Base-by-base conservation (phyloP, 495 filamentous ascomycete genomes). In the Tuber indicum region DNA sequence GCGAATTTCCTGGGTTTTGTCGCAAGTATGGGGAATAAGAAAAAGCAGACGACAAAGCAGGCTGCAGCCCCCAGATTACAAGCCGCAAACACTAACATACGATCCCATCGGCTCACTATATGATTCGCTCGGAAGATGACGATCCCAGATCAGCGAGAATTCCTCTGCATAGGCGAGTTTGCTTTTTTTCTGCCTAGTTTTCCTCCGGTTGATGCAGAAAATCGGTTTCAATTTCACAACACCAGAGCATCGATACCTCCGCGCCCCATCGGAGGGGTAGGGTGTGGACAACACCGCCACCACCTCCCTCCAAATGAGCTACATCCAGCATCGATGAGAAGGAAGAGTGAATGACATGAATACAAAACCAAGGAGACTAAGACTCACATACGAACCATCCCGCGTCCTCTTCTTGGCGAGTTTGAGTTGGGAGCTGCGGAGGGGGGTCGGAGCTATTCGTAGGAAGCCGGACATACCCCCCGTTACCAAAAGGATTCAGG, bases 51-150 rank as follows among this genome's bases (percentile, higher is more conserved):
- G 77, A 96, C 89, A 86, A 99, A 99, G 86, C 96, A 94, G 74
- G 92, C 93, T 77, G 92, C 87, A 73, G 96, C 95, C 73, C 92
- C 95, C 78, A 97, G 84, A 84, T 97, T 98, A 87, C 96, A 97
- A 81, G 90, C 94, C 74, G 88, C 91, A 84, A 98, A 99, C 75
- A 98, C 89, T 81, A 99, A 87, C 83, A 98, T 85, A 72, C 96
- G 92, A 85, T 99, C 96, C 96, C 96, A 98, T 84, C 96, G 90
- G 85, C 93, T 97, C 87, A 99, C 96, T 99, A 85, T 85, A 78
- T 74, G 79, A 77, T 77, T 84, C 82, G 76, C 75, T 72, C 76
- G 75, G 43, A 77, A 79, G 78, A 45, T 43, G 70, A 46, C 77
- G 26, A 76, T 62, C 47, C 47, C 70, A 75, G 76, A 77, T 75